Conservation (phyloP, 768 basidiomycete species). For the Termitomyces sp. region DNA sequence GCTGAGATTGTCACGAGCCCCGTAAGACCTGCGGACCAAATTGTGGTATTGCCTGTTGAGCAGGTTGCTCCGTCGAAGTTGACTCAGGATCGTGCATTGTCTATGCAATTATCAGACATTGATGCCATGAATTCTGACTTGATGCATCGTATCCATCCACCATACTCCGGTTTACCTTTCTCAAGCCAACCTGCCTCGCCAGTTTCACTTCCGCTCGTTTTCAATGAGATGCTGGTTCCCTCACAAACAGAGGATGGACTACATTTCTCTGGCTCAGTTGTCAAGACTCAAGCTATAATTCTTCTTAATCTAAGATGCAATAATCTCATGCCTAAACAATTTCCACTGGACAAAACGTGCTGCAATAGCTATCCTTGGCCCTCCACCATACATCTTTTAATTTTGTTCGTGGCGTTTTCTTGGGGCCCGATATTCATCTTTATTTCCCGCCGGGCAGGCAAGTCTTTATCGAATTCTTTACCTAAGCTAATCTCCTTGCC, state of each 20-base stretch:
- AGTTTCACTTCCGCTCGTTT: conserved; percentile 68
- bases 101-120: conserved; percentile 76
- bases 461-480: background rate
- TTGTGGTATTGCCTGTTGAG: conserved; percentile 79
- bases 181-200: conserved; percentile 21
- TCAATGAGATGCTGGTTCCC: conserved; percentile 76
- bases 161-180: conserved; percentile 23
- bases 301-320: conserved; percentile 84
- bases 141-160: conserved; percentile 56
- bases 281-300: conserved; percentile 70
- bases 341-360: conserved; percentile 74
- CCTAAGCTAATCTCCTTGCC: background rate
- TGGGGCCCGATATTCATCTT: conserved; percentile 52
- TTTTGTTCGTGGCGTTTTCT: conserved; percentile 44
- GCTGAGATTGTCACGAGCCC: conserved; percentile 36
- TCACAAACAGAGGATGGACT: conserved; percentile 82
- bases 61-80: conserved; percentile 67
- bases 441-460: conserved; percentile 20
- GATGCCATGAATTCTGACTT: conserved; percentile 92
- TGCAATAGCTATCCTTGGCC: conserved; percentile 77
- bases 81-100: conserved; percentile 55
- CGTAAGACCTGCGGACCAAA: conserved; percentile 57
- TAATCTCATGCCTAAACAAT: conserved; percentile 54
- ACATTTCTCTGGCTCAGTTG: conserved; percentile 66
- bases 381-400: conserved; percentile 48